Evolutionary conservation across 2,329 filamentous ascomycete species (phyloP), one percentile per base, ranked within the genome.

Genomic region (Trichophaea hybrida): DNA sequence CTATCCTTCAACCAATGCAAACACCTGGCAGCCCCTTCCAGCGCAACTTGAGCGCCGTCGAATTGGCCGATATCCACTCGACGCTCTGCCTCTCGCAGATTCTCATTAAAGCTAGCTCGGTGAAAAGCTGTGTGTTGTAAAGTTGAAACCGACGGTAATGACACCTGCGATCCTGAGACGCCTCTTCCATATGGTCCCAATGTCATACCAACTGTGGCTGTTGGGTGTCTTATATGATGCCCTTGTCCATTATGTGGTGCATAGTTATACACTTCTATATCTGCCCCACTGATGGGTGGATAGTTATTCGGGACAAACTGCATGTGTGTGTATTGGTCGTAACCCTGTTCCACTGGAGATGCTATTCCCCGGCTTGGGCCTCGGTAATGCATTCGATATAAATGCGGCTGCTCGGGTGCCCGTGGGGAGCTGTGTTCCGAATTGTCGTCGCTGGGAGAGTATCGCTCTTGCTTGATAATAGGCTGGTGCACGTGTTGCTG

Each of bases 391-490:
- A 51, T 32, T 12, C 40, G n/a, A 12, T 46, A 46, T 5, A 31
- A 1, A n/a, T 51, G 48, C 5, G 48, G 31, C 15, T 17, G 15
- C 6, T 24, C 48, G 24, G 13, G 13, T 17, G 13, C 34, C 10
- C 31, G n/a, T 13, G 51, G 51, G 37, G 32, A 37, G 35, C 13
- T 54, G 51, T 54, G 31, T 17, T 40, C 51, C 24, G 35, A 34
- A 33, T 40, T 54, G 51, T 32, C 48, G n/a, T 51, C 48, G 31
- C n/a, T 51, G n/a, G 48, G 48, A 24, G 48, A 51, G n/a, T 51
- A n/a, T 17, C 31, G 48, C 48, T 51, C 5, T 17, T 24, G 48
- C 13, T 17, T 46, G 24, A 46, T 17, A n/a, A 31, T n/a, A 51
- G 24, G 48, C 48, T 51, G 32, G 10, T n/a, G 48, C 48, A 5